phyloP scores from a whole-genome alignment of 2,329 filamentous ascomycete species.

The Sclerotinia minor region DNA sequence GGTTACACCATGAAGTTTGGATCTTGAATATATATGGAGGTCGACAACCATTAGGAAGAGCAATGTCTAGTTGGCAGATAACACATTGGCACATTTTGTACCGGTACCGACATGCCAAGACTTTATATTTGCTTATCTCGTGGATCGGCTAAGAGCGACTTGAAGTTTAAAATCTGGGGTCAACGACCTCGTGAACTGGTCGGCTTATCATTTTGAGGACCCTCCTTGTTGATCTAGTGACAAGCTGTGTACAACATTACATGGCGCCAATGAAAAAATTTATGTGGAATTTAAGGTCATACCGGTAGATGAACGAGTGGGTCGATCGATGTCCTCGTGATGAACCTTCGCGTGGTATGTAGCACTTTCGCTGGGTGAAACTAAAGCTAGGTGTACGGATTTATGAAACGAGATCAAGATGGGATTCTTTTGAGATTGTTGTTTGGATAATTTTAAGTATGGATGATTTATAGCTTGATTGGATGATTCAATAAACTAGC shows the following conservation, averaged over 20 bases:
- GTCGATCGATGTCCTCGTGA: neutral
- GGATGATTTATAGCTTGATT: too few species aligned
- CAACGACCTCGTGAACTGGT: constrained; percentile 4
- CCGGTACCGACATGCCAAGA: constrained; percentile 4
- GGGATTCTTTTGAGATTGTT: too few species aligned
- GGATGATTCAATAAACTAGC: too few species aligned
- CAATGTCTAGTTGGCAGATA: neutral
- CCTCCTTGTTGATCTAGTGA: neutral
- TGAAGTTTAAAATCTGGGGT: constrained; percentile 10
- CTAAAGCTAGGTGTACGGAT: too few species aligned
- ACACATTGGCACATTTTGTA: neutral
- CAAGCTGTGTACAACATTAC: neutral
- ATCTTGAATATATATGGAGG: neutral
- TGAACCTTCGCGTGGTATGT: neutral
- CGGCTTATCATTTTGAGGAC: neutral
- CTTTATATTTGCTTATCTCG: constrained; percentile 6
- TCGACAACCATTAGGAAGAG: neutral
- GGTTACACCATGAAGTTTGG: neutral
- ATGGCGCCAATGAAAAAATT: neutral
- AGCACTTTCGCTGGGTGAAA: neutral
- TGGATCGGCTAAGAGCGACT: constrained; percentile 15
- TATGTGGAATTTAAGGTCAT: neutral
- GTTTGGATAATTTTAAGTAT: too few species aligned
- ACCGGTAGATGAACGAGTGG: neutral
- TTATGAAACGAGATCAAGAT: too few species aligned